Conservation (phyloP, 257 asterid species). For the Solanum pinnatisectum region DNA sequence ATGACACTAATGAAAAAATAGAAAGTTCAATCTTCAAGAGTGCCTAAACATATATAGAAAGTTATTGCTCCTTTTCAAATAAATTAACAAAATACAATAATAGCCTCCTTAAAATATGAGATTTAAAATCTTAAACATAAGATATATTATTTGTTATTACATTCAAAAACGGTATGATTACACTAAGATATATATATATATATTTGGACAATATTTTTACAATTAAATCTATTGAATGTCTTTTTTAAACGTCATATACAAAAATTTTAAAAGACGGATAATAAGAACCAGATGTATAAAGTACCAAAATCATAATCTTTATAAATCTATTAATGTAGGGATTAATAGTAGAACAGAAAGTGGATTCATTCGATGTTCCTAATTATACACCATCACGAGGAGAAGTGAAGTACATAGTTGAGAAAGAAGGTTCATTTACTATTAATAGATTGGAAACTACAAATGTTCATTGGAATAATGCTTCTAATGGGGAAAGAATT, state of each 20-base stretch:
- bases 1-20: no score
- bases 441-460: constrained; percentile 30
- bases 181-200: no score
- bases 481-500: not conserved
- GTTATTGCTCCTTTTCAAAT: no score
- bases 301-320: not conserved
- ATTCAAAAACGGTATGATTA: not conserved
- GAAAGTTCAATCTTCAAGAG: no score
- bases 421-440: constrained; percentile 44
- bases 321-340: constrained; percentile 18
- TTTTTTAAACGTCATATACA: no score
- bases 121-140: not conserved
- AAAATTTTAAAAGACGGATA: not conserved
- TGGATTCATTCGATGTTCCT: constrained; percentile 48
- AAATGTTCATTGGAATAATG: constrained; percentile 34
- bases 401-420: constrained; percentile 29
- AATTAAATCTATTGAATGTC: not conserved
- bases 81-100: no score
- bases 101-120: no score
- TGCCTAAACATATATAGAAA: no score
- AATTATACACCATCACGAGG: constrained; percentile 41
- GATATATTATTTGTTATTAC: not conserved
- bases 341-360: constrained; percentile 30
- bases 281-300: not conserved
- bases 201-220: not conserved